phyloP scores from a whole-genome alignment of 805 yeast genomes.

The Barnettozyma pratensis region DNA sequence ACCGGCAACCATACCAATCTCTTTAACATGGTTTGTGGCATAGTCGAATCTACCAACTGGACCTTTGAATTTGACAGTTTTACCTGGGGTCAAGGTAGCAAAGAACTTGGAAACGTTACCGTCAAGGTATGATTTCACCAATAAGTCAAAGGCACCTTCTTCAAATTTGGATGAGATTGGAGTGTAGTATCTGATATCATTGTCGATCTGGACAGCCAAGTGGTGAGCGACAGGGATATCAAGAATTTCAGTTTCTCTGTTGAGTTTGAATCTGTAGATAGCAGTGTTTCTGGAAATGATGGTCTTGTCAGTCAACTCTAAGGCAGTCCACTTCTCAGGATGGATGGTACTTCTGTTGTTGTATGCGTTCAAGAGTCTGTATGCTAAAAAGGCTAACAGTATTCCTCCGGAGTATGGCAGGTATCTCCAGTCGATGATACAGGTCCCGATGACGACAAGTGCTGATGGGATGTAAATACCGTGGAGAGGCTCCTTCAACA shows the following conservation, averaged over 20 bases:
- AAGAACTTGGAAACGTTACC: slow-evolving; percentile 67
- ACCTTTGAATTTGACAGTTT: slow-evolving; percentile 66
- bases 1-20: slow-evolving; percentile 71
- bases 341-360: slow-evolving; percentile 40
- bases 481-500: slow-evolving; percentile 67
- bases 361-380: slow-evolving; percentile 33
- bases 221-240: slow-evolving; percentile 74
- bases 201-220: slow-evolving; percentile 48
- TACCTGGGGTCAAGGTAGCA: slow-evolving; percentile 61
- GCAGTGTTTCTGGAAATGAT: slow-evolving; percentile 67
- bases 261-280: slow-evolving; percentile 64
- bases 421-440: slow-evolving; percentile 45
- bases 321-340: slow-evolving; percentile 50
- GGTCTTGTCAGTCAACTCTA: slow-evolving; percentile 72
- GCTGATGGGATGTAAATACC: slow-evolving; percentile 69
- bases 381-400: slow-evolving; percentile 34
- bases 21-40: slow-evolving; percentile 51
- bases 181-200: slow-evolving; percentile 59
- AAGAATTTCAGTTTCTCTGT: slow-evolving; percentile 54
- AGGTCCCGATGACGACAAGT: slow-evolving; percentile 55
- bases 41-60: slow-evolving; percentile 73
- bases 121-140: slow-evolving; percentile 69
- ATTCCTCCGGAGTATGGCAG: slow-evolving; percentile 39
- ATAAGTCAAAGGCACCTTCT: slow-evolving; percentile 67
- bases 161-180: slow-evolving; percentile 72